Percentiles rank a stretch among this genome's conserved stretches.
Evolutionary conservation across 2,329 filamentous ascomycete species (phyloP).

Genomic region (Cercospora sp.): DNA sequence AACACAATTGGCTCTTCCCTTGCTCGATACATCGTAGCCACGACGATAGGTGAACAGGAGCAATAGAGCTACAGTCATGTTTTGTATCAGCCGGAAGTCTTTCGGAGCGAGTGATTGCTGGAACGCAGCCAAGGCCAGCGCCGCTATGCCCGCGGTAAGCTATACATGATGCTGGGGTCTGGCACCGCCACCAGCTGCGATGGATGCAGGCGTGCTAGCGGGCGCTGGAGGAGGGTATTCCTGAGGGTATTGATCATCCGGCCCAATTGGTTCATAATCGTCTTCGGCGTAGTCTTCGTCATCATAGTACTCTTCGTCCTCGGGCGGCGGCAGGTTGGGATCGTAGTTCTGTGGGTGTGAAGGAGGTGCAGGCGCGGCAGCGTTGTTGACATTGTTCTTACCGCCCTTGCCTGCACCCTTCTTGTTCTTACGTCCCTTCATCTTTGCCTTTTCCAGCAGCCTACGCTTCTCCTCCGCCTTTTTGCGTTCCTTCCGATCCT

Average conservation of each 20-base stretch:
- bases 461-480: conserved; percentile 82
- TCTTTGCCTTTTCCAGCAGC: conserved; percentile 87
- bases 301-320: conserved; percentile 38
- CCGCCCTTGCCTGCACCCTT: conserved; percentile 67
- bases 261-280: conserved; percentile 33
- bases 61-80: not conserved
- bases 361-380: conserved; percentile 22
- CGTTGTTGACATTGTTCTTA: conserved; percentile 30
- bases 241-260: conserved; percentile 28
- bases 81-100: not conserved
- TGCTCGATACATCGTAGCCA: not conserved
- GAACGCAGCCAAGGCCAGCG: conserved; percentile 10
- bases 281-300: conserved; percentile 35
- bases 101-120: conserved; percentile 1
- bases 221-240: conserved; percentile 32
- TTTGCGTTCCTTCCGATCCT: conserved; percentile 81
- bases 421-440: conserved; percentile 86
- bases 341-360: conserved; percentile 32
- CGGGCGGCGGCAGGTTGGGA: conserved; percentile 33
- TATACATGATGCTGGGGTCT: conserved; percentile 22
- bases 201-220: conserved; percentile 22
- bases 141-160: conserved; percentile 25
- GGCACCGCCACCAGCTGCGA: conserved; percentile 19
- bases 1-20: not conserved
- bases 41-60: not conserved